phyloP scores from a whole-genome alignment of 176 grass and related monocot species.

The Secale cereale region DNA sequence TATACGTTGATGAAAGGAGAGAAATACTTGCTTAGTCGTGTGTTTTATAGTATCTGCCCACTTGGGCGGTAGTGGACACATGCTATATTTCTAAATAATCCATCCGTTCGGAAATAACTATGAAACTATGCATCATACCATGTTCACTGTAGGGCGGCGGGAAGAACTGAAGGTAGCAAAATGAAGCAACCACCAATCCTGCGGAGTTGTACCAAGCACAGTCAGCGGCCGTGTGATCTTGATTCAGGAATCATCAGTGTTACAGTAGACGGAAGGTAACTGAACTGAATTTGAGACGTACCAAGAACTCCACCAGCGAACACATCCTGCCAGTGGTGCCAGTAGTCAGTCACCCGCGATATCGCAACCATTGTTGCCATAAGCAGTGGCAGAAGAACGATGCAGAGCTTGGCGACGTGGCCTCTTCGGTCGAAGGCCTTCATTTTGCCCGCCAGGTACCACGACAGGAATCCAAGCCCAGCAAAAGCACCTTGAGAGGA shows the following conservation, averaged over 20 bases:
- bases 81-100: not conserved
- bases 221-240: not conserved
- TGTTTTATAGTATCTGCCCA: too few relatives aligned
- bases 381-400: slow-evolving; percentile 33
- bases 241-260: not conserved
- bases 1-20: too few relatives aligned
- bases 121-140: not conserved
- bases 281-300: not conserved
- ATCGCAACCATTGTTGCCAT: slow-evolving; percentile 25
- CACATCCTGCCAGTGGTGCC: slow-evolving; percentile 49
- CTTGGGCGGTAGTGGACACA: too few relatives aligned
- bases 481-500: not conserved
- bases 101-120: too few relatives aligned
- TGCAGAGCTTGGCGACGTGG: slow-evolving; percentile 41
- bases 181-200: slow-evolving; percentile 29
- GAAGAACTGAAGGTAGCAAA: slow-evolving; percentile 29
- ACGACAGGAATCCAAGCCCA: not conserved
- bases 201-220: not conserved
- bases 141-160: not conserved
- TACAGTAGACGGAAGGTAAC: not conserved
- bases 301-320: slow-evolving; percentile 5
- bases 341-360: slow-evolving; percentile 40
- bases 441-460: slow-evolving; percentile 20
- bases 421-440: slow-evolving; percentile 29
- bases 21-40: too few relatives aligned